Percentiles rank a stretch among this genome's conserved stretches.
phyloP scores from a whole-genome alignment of 2,329 filamentous ascomycete genomes.

The Talaromyces sp. region DNA sequence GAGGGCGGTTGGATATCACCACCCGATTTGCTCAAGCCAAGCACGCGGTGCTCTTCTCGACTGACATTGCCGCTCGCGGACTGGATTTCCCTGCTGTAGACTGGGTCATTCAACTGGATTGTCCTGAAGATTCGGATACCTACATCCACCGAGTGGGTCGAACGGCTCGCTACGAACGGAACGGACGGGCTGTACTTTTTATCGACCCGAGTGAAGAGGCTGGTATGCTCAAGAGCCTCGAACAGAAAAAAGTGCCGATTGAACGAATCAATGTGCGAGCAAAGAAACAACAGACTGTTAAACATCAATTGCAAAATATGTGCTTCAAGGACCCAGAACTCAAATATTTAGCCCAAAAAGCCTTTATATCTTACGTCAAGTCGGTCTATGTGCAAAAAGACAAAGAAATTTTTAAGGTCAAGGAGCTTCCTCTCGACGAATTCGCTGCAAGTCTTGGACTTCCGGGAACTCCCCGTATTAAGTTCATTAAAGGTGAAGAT shows the following conservation, averaged over 20 bases:
- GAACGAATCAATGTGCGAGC: slow-evolving; percentile 79
- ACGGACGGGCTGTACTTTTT: slow-evolving; percentile 83
- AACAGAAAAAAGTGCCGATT: slow-evolving; percentile 85
- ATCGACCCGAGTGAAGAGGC: slow-evolving; percentile 86
- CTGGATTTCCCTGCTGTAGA: slow-evolving; percentile 95
- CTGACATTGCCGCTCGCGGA: slow-evolving; percentile 88
- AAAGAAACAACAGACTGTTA: slow-evolving; percentile 83
- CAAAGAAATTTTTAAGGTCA: slow-evolving; percentile 83
- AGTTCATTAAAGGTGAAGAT: slow-evolving; percentile 85
- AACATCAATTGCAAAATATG: slow-evolving; percentile 82
- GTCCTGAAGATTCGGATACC: slow-evolving; percentile 91
- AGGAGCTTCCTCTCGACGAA: slow-evolving; percentile 75
- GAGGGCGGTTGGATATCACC: slow-evolving; percentile 80
- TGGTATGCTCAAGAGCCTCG: slow-evolving; percentile 80
- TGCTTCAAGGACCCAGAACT: slow-evolving; percentile 91
- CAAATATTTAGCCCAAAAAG: slow-evolving; percentile 93
- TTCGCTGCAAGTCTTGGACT: slow-evolving; percentile 81
- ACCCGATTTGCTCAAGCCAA: slow-evolving; percentile 74
- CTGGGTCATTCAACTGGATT: slow-evolving; percentile 98
- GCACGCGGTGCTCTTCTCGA: slow-evolving; percentile 84
- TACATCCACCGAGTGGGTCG: slow-evolving; percentile 96
- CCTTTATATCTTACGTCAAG: slow-evolving; percentile 83
- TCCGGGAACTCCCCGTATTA: slow-evolving; percentile 86
- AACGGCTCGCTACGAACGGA: slow-evolving; percentile 86
- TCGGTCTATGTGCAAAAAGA: slow-evolving; percentile 85